A percentile compares a stretch with the other conserved stretches of the same genome.
phyloP scores from a whole-genome alignment of 805 yeast genomes.

The Candida pini region DNA sequence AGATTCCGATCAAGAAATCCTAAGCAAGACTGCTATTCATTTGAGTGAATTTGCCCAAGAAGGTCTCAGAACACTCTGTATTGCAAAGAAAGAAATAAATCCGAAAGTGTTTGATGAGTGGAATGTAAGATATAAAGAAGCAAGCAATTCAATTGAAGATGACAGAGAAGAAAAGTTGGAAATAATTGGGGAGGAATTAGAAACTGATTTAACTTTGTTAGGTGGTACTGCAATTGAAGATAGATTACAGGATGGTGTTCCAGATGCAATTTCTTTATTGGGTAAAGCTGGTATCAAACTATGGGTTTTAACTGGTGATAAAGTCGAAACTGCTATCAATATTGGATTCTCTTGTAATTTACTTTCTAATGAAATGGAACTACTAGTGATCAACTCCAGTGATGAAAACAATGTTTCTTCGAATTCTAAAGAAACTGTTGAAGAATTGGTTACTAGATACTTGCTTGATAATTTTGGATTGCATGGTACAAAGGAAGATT shows the following conservation, averaged over 20 bases:
- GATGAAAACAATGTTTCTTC: slow-evolving; percentile 29
- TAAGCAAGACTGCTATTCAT: slow-evolving; percentile 54
- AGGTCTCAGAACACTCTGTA: slow-evolving; percentile 71
- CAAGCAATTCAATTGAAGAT: slow-evolving; percentile 46
- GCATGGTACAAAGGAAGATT: slow-evolving; percentile 36
- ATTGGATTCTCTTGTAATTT: slow-evolving; percentile 77
- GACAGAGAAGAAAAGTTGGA: slow-evolving; percentile 57
- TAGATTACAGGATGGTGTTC: slow-evolving; percentile 72
- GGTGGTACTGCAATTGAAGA: slow-evolving; percentile 87
- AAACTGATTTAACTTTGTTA: slow-evolving; percentile 46
- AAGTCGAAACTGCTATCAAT: slow-evolving; percentile 78
- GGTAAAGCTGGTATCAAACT: slow-evolving; percentile 71
- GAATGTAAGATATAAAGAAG: slow-evolving; percentile 52
- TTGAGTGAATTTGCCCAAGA: slow-evolving; percentile 68
- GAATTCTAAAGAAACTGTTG: slow-evolving; percentile 11
- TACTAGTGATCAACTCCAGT: slow-evolving; percentile 48
- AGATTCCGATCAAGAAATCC: slow-evolving; percentile 35
- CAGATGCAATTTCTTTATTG: slow-evolving; percentile 61
- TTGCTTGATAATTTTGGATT: slow-evolving; percentile 43
- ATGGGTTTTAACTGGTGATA: slow-evolving; percentile 83
- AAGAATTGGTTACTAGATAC: slow-evolving; percentile 37
- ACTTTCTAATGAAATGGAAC: slow-evolving; percentile 60
- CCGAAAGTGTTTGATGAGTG: slow-evolving; percentile 44
- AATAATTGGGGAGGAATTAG: slow-evolving; percentile 52
- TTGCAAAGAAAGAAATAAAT: slow-evolving; percentile 52